Evolutionary conservation across 1,139 yeast species (phyloP), one percentile per base, ranked within the genome.

Genomic region (Schwanniomyces etchellsii): DNA sequence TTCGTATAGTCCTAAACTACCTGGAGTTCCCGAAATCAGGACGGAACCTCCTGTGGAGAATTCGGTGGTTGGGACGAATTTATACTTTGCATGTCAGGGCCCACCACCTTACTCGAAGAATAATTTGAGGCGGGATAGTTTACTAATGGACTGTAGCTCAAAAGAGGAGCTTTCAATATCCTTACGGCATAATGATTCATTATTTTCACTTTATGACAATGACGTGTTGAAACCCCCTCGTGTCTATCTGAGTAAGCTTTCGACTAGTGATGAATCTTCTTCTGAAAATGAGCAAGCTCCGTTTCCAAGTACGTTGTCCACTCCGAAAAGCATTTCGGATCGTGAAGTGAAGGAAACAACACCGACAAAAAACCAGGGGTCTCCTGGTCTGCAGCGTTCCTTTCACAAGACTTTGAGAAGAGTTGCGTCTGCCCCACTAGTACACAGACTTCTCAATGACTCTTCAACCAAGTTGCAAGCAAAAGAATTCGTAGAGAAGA

Each of bases 381-480:
- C 11, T 7, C 9, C 14, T 23, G 13, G 25, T 26, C 27, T 6
- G 26, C 28, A 13, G 5, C n/a, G 12, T 4, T 33, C 49, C 5
- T 64, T 75, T 45, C 81, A 68, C 32, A 60, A 72, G 33, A 75
- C 76, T 4, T 60, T 83, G 17, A 62, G 91, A 37, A 64, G 93
- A 34, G 93, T 82, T 2, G 89, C 93, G 0, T 83, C 93, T 1
- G 93, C 93, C 0, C 94, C 94, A 2, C 61, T 81, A 33, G 82
- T 67, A 3, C 61, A 62, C 36, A 43, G 65, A 12, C 39, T 64
- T 14, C 47, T 63, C 22, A 55, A 43, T 32, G 70, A 64, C 7
- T 43, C 50, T 5, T 37, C 28, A 16, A 29, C 28, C 25, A 28
- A 16, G 18, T 21, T 27, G 26, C 25, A 23, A 23, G 7, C 14